Base-by-base conservation (phyloP, 805 yeast species). In the Candida awuae region DNA sequence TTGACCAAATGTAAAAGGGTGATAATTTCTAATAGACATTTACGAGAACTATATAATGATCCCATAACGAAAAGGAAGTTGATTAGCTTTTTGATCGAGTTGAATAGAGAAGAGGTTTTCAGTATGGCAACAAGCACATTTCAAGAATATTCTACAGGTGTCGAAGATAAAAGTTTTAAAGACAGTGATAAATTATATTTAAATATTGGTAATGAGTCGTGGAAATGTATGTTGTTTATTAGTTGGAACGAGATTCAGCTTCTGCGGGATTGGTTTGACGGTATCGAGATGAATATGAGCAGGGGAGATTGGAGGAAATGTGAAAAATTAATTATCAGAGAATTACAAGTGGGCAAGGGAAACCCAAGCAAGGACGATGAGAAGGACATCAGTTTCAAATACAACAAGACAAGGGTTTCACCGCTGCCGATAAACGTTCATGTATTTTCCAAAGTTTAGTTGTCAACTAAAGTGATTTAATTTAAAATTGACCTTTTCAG, bases 151-250 rank as follows among this genome's bases (percentile, higher is more conserved):
- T n/a, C n/a, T n/a, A n/a, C n/a, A n/a, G n/a, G n/a, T n/a, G n/a
- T n/a, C n/a, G n/a, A n/a, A n/a, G 34, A 46, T 13, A 18, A 23
- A 7, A 32, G 21, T 17, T 14, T 30, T 20, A 41, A 31, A 26
- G 34, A 37, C 17, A 33, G 36, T 2, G 32, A 41, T 16, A 27
- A 28, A 25, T 37, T 51, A 16, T 41, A 43, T 27, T 34, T 53
- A 10, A 56, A 52, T 2, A 36, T 55, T 29, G 38, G 14, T 17
- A 53, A 55, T 9, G 53, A 49, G 2, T 40, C 44, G 8, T 57
- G 61, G 59, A 47, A 44, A 31, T 52, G 56, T 20, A 47, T 40
- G 35, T 34, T 57, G 14, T 42, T 48, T 12, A 51, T 54, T 17
- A 38, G 44, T 8, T 29, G 50, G 35, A 42, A 39, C 2, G 59